These are phyloP conservation scores for Aspergillus diversus DNA, from an alignment of 495 filamentous ascomycete species.

Conservation along the genomic window DNA sequence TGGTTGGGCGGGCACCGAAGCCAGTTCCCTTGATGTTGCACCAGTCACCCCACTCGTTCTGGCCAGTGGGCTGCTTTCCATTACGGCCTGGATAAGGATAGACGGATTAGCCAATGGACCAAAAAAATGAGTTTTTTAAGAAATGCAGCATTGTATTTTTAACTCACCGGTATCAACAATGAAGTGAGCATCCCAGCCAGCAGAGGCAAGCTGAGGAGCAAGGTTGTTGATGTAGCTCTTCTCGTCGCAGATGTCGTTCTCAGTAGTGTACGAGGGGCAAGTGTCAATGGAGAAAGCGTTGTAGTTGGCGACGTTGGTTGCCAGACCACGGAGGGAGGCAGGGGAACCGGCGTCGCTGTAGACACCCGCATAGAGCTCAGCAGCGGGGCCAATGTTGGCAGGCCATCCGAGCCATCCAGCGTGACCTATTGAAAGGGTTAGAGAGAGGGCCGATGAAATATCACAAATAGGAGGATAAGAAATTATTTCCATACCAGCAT, in stretches of 20 bases:
- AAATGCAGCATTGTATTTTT: background rate
- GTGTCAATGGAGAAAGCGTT: conserved; percentile 60
- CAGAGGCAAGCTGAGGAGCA: conserved; percentile 58
- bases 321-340: conserved; percentile 68
- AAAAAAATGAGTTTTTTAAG: background rate
- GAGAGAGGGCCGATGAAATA: background rate
- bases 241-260: conserved; percentile 64
- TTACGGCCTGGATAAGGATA: conserved; percentile 55
- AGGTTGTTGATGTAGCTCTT: conserved; percentile 71
- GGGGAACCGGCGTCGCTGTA: conserved; percentile 70
- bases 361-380: conserved; percentile 65
- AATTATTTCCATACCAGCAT: conserved; percentile 56
- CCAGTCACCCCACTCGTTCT: conserved; percentile 78
- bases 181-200: conserved; percentile 74
- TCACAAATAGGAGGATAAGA: no score
- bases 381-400: conserved; percentile 74
- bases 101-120: background rate
- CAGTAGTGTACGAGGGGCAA: conserved; percentile 49
- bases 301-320: conserved; percentile 81
- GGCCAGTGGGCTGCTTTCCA: conserved; percentile 65
- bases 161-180: conserved; percentile 63
- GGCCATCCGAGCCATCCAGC: conserved; percentile 83
- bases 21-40: conserved; percentile 79
- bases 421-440: conserved; percentile 31
- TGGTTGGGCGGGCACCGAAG: conserved; percentile 71